Evolutionary conservation across 2,329 filamentous ascomycete species (phyloP), one percentile per base, ranked within the genome.

Genomic region (Fusarium neocosmosporiellum): DNA sequence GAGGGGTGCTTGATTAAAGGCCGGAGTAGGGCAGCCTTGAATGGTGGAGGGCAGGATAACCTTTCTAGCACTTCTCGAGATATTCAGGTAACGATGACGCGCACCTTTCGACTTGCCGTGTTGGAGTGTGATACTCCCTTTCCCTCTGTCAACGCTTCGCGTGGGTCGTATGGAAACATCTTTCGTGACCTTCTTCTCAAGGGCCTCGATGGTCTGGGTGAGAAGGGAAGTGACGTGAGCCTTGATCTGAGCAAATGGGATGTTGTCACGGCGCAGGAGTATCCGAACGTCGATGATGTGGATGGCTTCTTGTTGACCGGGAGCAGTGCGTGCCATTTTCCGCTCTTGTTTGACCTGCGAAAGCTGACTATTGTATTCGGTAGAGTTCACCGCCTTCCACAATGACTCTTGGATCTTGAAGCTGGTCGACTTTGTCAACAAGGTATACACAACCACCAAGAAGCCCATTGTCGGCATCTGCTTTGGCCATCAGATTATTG

Each of bases 401-500:
- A 76, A 85, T 39, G 78, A 82, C 16, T 66, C 77, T 5, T 86
- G 84, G 84, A 85, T 86, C n/a, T 18, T 83, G 7, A 71, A 74
- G 5, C 77, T 86, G 6, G 80, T 81, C 6, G 77, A 80, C 16
- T 86, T 80, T 66, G 75, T 84, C 8, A 70, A 69, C 16, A 65
- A 71, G 8, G 71, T 79, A 7, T 75, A 78, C 41, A 69, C 66
- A 5, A 75, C 72, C 8, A 79, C 77, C 5, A 71, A 75, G 13
- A 74, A 78, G 29, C 83, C 80, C 0, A 76, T 86, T 2, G 77
- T 86, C 3, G 84, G 85, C 0, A 82, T 86, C n/a, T 86, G 84
- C 66, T 86, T 85, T 63, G 84, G 84, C 1, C 84, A 86, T 59
- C 84, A 86, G 60, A 84, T 86, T 36, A 78, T 86, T 33, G 84